These are phyloP conservation scores for Mollisiaceae sp. DNA, from an alignment of 2,329 filamentous ascomycete genomes.

Conservation along the genomic window DNA sequence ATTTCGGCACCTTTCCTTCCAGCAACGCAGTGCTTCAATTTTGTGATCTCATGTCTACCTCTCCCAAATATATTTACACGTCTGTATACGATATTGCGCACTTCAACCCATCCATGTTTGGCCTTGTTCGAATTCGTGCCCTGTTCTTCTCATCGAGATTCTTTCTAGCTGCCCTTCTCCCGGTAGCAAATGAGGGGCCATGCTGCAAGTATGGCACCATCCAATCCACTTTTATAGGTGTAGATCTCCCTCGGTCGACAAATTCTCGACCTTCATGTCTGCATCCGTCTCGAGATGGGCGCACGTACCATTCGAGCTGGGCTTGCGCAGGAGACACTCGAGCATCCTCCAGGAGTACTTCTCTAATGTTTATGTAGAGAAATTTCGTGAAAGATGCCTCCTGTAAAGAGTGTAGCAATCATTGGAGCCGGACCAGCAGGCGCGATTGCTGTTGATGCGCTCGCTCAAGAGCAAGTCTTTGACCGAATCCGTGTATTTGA, in stretches of 20 bases:
- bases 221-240: conserved; percentile 15
- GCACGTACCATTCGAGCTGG: no score
- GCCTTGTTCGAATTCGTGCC: background rate
- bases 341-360: background rate
- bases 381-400: conserved; percentile 26
- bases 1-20: no score
- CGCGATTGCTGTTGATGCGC: conserved; percentile 63
- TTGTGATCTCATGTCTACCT: background rate
- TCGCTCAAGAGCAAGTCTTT: conserved; percentile 62
- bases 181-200: conserved; percentile 18
- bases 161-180: conserved; percentile 17
- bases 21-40: background rate
- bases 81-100: no score
- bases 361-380: background rate
- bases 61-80: no score
- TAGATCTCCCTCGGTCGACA: conserved; percentile 1
- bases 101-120: no score
- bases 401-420: conserved; percentile 55
- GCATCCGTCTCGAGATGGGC: no score
- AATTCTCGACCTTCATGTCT: background rate
- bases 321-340: no score
- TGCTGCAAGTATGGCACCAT: conserved; percentile 22
- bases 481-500: conserved; percentile 67
- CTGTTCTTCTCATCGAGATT: background rate
- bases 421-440: conserved; percentile 66